These are phyloP conservation scores for Nigrospora sphaerica DNA, from an alignment of 2,329 filamentous ascomycete genomes.

Conservation along the genomic window DNA sequence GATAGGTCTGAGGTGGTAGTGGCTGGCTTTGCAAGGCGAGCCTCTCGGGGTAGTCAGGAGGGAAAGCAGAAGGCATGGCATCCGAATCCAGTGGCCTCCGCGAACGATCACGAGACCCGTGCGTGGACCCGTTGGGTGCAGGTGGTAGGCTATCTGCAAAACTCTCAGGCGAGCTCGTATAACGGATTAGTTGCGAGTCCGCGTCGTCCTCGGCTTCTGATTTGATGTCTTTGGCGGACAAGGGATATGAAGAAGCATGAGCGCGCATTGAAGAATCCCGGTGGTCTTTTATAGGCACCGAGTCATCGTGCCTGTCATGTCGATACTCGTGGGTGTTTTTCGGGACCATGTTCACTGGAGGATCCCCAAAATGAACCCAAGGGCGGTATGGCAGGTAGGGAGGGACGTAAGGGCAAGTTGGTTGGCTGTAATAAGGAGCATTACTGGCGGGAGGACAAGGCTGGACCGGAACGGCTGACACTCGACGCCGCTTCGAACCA, in stretches of 20 bases:
- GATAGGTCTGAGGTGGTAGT: conserved; percentile 9
- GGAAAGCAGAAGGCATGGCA: conserved; percentile 6
- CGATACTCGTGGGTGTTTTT: too few species aligned
- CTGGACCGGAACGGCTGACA: too few species aligned
- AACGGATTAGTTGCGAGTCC: conserved; percentile 32
- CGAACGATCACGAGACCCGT: conserved; percentile 31
- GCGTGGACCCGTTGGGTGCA: conserved; percentile 26
- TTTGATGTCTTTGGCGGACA: conserved; percentile 49
- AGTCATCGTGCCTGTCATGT: too few species aligned
- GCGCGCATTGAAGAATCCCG: conserved; percentile 37
- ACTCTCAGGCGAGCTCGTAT: conserved; percentile 43
- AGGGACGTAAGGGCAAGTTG: too few species aligned
- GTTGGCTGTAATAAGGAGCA: too few species aligned
- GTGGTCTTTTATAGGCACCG: conserved; percentile 18
- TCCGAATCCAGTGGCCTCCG: conserved; percentile 49
- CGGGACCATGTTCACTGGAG: too few species aligned
- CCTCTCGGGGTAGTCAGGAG: conserved; percentile 30
- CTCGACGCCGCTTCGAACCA: too few species aligned
- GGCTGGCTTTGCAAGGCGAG: conserved; percentile 21
- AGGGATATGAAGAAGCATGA: conserved; percentile 31
- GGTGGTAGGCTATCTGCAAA: conserved; percentile 26
- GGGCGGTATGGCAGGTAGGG: too few species aligned
- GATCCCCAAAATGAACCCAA: too few species aligned
- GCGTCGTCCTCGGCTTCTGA: conserved; percentile 44
- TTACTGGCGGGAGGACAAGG: too few species aligned